Evolutionary conservation across 306 rosid genomes (phyloP).

Genomic region (Carpinus fangiana): DNA sequence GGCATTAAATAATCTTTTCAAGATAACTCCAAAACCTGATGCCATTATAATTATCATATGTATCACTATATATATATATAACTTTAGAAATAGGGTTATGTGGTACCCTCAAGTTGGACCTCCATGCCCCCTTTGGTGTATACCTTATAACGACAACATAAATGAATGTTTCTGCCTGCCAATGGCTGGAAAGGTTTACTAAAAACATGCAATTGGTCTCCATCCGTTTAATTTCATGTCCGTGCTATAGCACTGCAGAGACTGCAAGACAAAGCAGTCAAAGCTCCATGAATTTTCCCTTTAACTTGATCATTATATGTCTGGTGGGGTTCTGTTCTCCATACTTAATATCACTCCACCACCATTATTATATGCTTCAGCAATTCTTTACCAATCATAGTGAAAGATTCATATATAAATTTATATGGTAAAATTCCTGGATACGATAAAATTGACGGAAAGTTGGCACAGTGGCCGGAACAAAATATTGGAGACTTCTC

Average conservation of each 20-base stretch:
- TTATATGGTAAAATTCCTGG: background rate
- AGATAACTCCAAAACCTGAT: background rate
- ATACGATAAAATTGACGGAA: background rate
- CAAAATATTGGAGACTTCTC: background rate
- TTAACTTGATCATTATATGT: constrained; percentile 4
- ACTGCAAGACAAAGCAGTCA: background rate
- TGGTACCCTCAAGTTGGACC: background rate
- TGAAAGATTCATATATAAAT: background rate
- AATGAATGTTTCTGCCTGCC: constrained; percentile 3
- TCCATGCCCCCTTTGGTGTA: background rate
- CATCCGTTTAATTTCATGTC: background rate
- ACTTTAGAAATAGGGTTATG: background rate
- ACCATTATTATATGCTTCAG: background rate
- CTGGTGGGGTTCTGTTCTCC: constrained; percentile 14
- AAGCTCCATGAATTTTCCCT: background rate
- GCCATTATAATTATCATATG: background rate
- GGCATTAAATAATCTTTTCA: background rate
- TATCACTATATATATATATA: background rate
- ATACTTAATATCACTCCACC: background rate
- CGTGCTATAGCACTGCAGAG: background rate
- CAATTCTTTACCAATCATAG: background rate
- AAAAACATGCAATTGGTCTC: constrained; percentile 30
- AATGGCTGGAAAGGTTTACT: constrained; percentile 17
- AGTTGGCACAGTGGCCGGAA: background rate
- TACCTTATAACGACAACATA: background rate